These are phyloP conservation scores for Phanerochaete carnosa DNA, from an alignment of 768 basidiomycete species.

Conservation along the genomic window DNA sequence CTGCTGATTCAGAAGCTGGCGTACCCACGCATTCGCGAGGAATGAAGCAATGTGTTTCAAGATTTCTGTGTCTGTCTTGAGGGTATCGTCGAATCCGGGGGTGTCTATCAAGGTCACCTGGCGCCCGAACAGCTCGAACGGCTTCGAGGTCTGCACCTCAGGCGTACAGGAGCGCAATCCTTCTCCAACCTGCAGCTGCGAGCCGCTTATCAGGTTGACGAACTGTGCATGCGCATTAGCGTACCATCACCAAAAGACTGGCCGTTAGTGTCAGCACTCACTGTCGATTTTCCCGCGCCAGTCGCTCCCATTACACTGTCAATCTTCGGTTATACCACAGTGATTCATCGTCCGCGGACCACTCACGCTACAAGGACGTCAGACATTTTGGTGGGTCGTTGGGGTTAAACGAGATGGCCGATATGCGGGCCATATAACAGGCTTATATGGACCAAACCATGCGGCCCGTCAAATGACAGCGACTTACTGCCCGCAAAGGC, in stretches of 20 bases:
- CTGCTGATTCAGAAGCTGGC: not conserved
- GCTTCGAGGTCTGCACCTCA: constrained; percentile 40
- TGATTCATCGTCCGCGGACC: no score
- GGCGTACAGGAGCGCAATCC: constrained; percentile 51
- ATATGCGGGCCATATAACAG: not conserved
- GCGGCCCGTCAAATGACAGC: not conserved
- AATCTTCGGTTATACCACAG: not conserved
- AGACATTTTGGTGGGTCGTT: not conserved
- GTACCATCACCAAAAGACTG: not conserved
- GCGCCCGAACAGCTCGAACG: constrained; percentile 43
- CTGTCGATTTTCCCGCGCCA: constrained; percentile 17
- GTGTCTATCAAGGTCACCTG: constrained; percentile 51
- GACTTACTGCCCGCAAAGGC: not conserved
- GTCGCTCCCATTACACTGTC: constrained; percentile 17
- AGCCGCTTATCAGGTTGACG: constrained; percentile 52
- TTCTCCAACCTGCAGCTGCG: constrained; percentile 42
- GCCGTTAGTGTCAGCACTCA: not conserved
- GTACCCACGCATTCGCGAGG: constrained; percentile 17
- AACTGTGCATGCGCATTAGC: constrained; percentile 34
- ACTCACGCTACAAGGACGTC: constrained; percentile 7
- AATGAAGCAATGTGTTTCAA: constrained; percentile 12
- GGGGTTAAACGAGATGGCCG: not conserved
- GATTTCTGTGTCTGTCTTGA: constrained; percentile 17
- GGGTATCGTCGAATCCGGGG: constrained; percentile 58
- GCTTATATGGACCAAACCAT: not conserved